Evolutionary conservation across 352 stramenopile species (phyloP), one percentile per base, ranked within the genome.

Genomic region (Pythium myriotylum): DNA sequence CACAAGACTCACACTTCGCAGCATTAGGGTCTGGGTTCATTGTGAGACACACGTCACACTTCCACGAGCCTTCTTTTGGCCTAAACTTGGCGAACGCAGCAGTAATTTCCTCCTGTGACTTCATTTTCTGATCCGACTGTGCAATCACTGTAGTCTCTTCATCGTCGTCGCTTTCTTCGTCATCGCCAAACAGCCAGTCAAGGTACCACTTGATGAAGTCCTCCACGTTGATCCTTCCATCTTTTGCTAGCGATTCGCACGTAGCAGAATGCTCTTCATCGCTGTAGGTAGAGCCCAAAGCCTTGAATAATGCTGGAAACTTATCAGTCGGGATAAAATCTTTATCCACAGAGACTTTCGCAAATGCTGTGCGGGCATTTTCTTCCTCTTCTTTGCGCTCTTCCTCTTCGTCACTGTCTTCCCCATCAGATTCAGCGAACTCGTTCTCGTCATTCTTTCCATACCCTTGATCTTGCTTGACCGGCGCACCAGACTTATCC

Each of bases 161-260:
- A 47, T 77, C 74, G 1, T 78, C 78, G 17, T 88, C 77, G 5
- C 68, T 77, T 13, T 79, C 74, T n/a, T 59, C 53, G 23, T 74
- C 74, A n/a, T 68, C 59, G 19, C 71, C 74, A 32, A 90, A 86
- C 54, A 90, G 67, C 78, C 78, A 90, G 57, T 74, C 66, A 10
- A 88, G 50, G 46, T 90, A 90, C 81, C 81, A 90, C 26, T 60
- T 59, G 37, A 81, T 69, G 37, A 90, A 90, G 24, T 86, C 76
- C 3, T 70, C 52, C 29, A 86, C 74, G 23, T 77, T 66, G 17
- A 90, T 64, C 42, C 71, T 76, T n/a, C 81, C 81, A 43, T 81
- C 65, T 42, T 74, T 80, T 13, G 70, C 57, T 3, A 89, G 56
- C 35, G 60, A 74, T 22, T 71, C 40, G 49, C 85, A 47, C 23